A percentile compares a stretch with the other conserved stretches of the same genome.
Conservation (phyloP, 148 eudicot genomes). For the Vaccinium corymbosum region DNA sequence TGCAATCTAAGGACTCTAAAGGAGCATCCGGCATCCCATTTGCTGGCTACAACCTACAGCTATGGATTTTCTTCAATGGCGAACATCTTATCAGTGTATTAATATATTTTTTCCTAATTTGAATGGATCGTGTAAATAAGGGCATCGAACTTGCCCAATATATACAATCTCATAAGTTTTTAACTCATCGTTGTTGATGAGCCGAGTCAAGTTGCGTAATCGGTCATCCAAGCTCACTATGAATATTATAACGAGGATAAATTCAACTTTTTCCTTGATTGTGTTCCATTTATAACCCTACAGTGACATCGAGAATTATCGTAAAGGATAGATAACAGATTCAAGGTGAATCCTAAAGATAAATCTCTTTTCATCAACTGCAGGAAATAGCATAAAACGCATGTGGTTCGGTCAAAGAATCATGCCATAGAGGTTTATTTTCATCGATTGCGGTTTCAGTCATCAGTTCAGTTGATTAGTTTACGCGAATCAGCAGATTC, state of each 20-base stretch:
- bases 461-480: neutral
- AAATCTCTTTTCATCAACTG: neutral
- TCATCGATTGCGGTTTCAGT: neutral
- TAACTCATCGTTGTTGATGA: neutral
- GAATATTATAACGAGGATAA: neutral
- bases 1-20: conserved; percentile 8
- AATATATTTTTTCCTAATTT: neutral
- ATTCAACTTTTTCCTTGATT: neutral
- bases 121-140: neutral
- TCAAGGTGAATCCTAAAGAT: neutral
- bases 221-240: neutral
- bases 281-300: neutral
- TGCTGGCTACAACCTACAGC: neutral
- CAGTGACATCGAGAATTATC: neutral
- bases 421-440: neutral
- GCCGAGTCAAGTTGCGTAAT: neutral
- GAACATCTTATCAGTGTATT: neutral
- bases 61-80: neutral
- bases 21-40: neutral
- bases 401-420: neutral
- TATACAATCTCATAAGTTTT: neutral
- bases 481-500: neutral
- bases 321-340: neutral
- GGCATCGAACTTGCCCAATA: neutral
- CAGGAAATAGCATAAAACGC: neutral